phyloP scores from a whole-genome alignment of 805 yeast genomes.

The Cyberlindnera euphorbiae region DNA sequence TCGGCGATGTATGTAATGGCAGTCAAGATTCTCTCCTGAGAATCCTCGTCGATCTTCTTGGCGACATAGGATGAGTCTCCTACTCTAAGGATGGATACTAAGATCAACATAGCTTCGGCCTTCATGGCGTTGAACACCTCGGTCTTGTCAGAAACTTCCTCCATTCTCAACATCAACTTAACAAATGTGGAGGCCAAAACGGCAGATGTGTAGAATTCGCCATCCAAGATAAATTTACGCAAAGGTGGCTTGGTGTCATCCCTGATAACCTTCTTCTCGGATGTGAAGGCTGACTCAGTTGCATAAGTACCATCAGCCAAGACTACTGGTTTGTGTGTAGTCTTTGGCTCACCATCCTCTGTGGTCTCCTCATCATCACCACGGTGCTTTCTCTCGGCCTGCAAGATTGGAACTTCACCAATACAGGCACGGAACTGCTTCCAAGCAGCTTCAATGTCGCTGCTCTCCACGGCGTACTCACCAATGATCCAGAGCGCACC shows the following conservation, averaged over 20 bases:
- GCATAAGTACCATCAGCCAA: conserved; percentile 99
- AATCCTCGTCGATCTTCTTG: conserved; percentile 89
- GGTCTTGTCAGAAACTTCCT: conserved; percentile 48
- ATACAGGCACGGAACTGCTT: conserved; percentile 72
- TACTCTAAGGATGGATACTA: conserved; percentile 87
- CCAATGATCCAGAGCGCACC: conserved; percentile 96
- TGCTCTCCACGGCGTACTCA: conserved; percentile 73
- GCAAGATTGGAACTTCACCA: conserved; percentile 88
- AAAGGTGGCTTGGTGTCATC: conserved; percentile 59
- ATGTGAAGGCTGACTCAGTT: conserved; percentile 77
- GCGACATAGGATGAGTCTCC: conserved; percentile 70
- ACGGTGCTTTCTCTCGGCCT: conserved; percentile 54
- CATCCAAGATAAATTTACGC: conserved; percentile 74
- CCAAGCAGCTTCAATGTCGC: conserved; percentile 81
- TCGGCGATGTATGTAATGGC: conserved; percentile 78
- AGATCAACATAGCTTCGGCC: conserved; percentile 90
- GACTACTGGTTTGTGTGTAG: conserved; percentile 63
- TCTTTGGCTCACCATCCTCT: conserved; percentile 23
- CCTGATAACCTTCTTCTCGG: conserved; percentile 34
- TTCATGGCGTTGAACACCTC: conserved; percentile 72
- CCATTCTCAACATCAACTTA: conserved; percentile 76
- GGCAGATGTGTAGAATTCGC: conserved; percentile 88
- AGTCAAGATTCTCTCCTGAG: conserved; percentile 89
- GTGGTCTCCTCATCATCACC: conserved; percentile 33
- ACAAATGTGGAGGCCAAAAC: conserved; percentile 85